Conservation (phyloP, 345 rosid genomes). For the Eutrema heterophyllum region DNA sequence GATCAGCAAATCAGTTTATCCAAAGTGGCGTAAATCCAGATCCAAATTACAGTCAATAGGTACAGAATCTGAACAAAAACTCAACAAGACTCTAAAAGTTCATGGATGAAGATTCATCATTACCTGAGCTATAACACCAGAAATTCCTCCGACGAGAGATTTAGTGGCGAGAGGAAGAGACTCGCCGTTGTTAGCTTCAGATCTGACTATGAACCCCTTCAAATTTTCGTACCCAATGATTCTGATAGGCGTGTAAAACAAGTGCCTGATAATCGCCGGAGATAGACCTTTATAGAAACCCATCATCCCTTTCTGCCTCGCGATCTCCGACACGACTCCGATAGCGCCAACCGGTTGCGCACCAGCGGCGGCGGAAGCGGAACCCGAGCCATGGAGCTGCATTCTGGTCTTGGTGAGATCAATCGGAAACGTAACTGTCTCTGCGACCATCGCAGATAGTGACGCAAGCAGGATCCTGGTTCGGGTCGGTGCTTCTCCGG, state of each 20-base stretch:
- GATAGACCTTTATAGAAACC: constrained; percentile 71
- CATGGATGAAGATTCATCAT: neutral
- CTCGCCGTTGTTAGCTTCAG: constrained; percentile 26
- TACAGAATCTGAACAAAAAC: neutral
- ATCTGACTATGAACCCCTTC: constrained; percentile 38
- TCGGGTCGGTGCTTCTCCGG: constrained; percentile 25
- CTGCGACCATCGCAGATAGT: constrained; percentile 78
- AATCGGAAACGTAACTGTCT: constrained; percentile 73
- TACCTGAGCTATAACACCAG: constrained; percentile 92
- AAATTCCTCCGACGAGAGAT: constrained; percentile 68
- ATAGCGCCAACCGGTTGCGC: constrained; percentile 15
- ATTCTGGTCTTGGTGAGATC: constrained; percentile 84
- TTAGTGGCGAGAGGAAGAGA: constrained; percentile 52
- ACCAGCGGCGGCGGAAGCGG: constrained; percentile 18
- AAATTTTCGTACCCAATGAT: constrained; percentile 79
- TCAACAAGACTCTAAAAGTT: neutral
- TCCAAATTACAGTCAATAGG: neutral
- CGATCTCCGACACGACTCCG: constrained; percentile 46
- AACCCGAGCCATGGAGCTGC: constrained; percentile 56
- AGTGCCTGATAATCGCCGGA: constrained; percentile 71
- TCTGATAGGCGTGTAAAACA: constrained; percentile 76
- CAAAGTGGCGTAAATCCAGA: neutral
- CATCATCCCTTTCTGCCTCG: constrained; percentile 44
- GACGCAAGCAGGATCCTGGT: constrained; percentile 57
- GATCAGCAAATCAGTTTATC: neutral